These are phyloP conservation scores for Penicillium bovifimosum DNA, from an alignment of 495 filamentous ascomycete genomes.

Conservation along the genomic window DNA sequence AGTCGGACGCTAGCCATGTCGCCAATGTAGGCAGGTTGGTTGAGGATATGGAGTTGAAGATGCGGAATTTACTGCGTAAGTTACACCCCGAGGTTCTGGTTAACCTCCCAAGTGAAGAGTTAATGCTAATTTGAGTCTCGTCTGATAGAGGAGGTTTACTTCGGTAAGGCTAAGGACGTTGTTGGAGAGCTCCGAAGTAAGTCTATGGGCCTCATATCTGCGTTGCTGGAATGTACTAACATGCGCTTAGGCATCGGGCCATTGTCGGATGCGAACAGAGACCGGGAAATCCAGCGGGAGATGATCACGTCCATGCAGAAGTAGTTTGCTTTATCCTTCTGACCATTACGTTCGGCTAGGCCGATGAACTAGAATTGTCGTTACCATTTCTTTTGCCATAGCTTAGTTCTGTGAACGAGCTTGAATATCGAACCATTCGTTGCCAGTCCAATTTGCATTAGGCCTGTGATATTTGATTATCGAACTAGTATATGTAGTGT, in stretches of 20 bases:
- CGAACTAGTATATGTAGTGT: too few species aligned
- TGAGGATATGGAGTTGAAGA: slow-evolving; percentile 99
- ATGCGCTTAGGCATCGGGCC: slow-evolving; percentile 55
- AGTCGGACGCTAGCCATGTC: slow-evolving; percentile 88
- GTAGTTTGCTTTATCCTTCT: slow-evolving; percentile 18
- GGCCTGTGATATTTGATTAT: too few species aligned
- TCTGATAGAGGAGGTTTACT: slow-evolving; percentile 84
- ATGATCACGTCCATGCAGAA: slow-evolving; percentile 61
- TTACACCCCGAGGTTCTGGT: slow-evolving; percentile 5
- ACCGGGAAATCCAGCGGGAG: slow-evolving; percentile 82
- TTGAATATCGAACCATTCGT: slow-evolving; percentile 7
- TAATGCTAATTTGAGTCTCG: slow-evolving; percentile 10
- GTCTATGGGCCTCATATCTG: slow-evolving; percentile 13
- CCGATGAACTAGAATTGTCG: slow-evolving; percentile 12
- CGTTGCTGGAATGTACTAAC: background rate
- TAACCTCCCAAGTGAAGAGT: background rate
- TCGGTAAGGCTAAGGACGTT: slow-evolving; percentile 98
- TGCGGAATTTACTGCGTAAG: slow-evolving; percentile 89
- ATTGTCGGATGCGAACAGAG: slow-evolving; percentile 79
- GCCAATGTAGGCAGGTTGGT: slow-evolving; percentile 92
- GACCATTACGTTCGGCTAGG: slow-evolving; percentile 3
- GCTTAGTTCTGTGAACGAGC: slow-evolving; percentile 17
- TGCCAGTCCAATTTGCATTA: too few species aligned
- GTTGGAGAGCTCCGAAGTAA: slow-evolving; percentile 93
- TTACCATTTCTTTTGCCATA: slow-evolving; percentile 17